Evolutionary conservation across 345 rosid genomes (phyloP).

Genomic region (Microthlaspi erraticum): DNA sequence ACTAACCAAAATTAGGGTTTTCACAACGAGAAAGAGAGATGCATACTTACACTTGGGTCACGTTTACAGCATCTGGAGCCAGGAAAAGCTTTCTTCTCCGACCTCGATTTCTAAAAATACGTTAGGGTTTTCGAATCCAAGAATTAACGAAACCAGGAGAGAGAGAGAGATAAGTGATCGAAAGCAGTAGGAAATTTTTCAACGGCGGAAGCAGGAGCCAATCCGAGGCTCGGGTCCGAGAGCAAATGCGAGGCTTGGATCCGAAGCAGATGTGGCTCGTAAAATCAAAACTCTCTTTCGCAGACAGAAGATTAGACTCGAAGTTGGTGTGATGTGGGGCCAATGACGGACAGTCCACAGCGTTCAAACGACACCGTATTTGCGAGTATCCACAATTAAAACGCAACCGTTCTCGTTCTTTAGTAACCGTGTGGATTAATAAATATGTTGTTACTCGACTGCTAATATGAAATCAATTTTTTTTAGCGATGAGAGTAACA

Average conservation of each 20-base stretch:
- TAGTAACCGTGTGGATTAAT: too few relatives aligned
- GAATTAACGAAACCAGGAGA: conserved; percentile 40
- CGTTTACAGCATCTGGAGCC: conserved; percentile 41
- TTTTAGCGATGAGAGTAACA: too few relatives aligned
- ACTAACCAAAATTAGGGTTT: conserved; percentile 51
- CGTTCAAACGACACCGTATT: background rate
- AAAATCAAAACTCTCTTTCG: background rate
- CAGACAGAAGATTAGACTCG: conserved; percentile 10
- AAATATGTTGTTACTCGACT: too few relatives aligned
- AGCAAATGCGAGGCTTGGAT: conserved; percentile 48
- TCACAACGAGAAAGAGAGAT: conserved; percentile 23
- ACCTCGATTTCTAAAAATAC: conserved; percentile 34
- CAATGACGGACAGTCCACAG: background rate
- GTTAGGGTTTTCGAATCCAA: conserved; percentile 50
- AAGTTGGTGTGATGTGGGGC: conserved; percentile 8
- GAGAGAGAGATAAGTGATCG: conserved; percentile 51
- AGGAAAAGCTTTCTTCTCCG: conserved; percentile 42
- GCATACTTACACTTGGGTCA: conserved; percentile 46
- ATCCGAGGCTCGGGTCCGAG: conserved; percentile 45
- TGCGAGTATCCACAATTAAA: background rate
- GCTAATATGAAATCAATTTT: too few relatives aligned
- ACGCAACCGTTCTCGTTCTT: background rate
- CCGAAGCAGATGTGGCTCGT: conserved; percentile 38
- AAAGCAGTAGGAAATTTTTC: conserved; percentile 58
- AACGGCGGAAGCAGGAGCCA: conserved; percentile 59